These are phyloP conservation scores for Pseudognaphalium luteoalbum DNA, from an alignment of 129 eudicot species.

Conservation along the genomic window DNA sequence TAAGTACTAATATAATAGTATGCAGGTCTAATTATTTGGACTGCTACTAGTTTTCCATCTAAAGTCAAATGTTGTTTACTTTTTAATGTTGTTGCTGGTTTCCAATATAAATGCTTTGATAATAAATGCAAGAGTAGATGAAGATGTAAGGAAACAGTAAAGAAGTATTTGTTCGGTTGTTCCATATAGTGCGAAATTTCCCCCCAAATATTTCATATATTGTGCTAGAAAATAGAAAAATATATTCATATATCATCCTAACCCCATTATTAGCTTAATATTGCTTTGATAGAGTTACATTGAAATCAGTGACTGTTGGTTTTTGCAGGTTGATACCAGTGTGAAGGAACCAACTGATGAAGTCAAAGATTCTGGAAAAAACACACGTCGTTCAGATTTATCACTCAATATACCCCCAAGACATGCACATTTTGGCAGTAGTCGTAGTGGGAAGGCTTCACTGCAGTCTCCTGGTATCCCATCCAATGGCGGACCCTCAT, in stretches of 20 bases:
- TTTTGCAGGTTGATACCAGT: constrained; percentile 46
- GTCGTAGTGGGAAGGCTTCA: constrained; percentile 47
- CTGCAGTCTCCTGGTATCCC: constrained; percentile 52
- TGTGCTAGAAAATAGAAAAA: not conserved
- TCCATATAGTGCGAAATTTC: not conserved
- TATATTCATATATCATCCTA: too few relatives aligned
- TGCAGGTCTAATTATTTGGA: not conserved
- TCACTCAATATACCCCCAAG: constrained; percentile 75
- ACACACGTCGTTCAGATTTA: constrained; percentile 40
- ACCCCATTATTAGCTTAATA: not conserved
- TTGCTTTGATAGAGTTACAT: not conserved
- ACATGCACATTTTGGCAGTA: constrained; percentile 44
- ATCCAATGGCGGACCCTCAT: constrained; percentile 44
- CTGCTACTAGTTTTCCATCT: constrained; percentile 1
- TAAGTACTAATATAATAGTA: constrained; percentile 18
- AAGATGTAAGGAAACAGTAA: not conserved
- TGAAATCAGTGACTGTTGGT: constrained; percentile 2
- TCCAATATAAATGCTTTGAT: constrained; percentile 9
- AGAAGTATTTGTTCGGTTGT: not conserved
- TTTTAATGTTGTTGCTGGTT: not conserved
- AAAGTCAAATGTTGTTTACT: constrained; percentile 9
- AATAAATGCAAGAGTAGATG: not conserved
- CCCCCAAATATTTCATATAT: not conserved
- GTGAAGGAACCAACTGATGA: constrained; percentile 29
- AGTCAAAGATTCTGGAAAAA: constrained; percentile 31